Conservation (phyloP, 495 filamentous ascomycete species). For the Elaphomyces granulatus region DNA sequence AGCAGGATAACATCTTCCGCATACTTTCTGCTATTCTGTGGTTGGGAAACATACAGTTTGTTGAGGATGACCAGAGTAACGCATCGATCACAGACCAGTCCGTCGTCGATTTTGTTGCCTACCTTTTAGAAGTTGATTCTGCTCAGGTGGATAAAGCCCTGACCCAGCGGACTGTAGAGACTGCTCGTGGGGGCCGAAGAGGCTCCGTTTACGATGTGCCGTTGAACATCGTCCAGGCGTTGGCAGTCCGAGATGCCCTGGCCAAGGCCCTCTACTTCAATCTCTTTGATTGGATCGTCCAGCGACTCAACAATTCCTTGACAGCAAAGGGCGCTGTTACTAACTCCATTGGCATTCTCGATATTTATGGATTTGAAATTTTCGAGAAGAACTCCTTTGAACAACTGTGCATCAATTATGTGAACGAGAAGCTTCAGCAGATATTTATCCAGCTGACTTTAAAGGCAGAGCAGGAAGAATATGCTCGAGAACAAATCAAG, state of each 20-base stretch:
- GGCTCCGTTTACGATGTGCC: slow-evolving; percentile 84
- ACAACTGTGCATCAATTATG: slow-evolving; percentile 99
- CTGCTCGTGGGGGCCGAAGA: slow-evolving; percentile 64
- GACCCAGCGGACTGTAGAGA: slow-evolving; percentile 80
- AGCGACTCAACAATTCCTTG: slow-evolving; percentile 79
- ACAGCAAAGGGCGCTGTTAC: slow-evolving; percentile 58
- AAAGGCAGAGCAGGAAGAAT: slow-evolving; percentile 96
- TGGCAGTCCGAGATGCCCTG: slow-evolving; percentile 82
- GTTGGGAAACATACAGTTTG: slow-evolving; percentile 85
- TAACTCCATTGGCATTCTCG: slow-evolving; percentile 91
- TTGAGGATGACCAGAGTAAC: slow-evolving; percentile 79
- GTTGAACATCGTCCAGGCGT: slow-evolving; percentile 80
- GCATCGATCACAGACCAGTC: slow-evolving; percentile 74
- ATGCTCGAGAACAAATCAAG: slow-evolving; percentile 87
- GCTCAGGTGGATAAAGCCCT: slow-evolving; percentile 73
- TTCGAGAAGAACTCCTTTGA: slow-evolving; percentile 99
- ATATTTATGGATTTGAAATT: slow-evolving; percentile 99
- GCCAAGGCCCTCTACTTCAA: slow-evolving; percentile 95
- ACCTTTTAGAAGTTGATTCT: slow-evolving; percentile 78
- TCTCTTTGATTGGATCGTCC: slow-evolving; percentile 97
- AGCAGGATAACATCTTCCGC: slow-evolving; percentile 95
- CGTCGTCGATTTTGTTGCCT: slow-evolving; percentile 85
- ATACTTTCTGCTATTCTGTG: slow-evolving; percentile 90
- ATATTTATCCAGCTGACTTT: slow-evolving; percentile 98
- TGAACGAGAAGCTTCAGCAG: slow-evolving; percentile 98